Evolutionary conservation across 495 filamentous ascomycete genomes (phyloP).

Genomic region (Daldinia concentrica): DNA sequence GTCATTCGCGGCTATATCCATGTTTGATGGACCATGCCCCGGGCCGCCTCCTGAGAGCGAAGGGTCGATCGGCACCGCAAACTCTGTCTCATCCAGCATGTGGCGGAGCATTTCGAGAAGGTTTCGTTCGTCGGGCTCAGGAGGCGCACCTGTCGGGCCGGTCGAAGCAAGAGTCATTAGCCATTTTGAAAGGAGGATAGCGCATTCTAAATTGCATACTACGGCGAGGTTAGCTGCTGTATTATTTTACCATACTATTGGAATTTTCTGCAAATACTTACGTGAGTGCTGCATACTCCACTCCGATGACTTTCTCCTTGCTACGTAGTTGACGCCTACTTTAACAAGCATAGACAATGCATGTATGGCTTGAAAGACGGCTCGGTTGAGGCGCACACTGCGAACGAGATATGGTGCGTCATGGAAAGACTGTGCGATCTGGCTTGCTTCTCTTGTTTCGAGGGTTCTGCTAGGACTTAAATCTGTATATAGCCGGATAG

Average conservation of each 20-base stretch:
- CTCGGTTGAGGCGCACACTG: slow-evolving; percentile 64
- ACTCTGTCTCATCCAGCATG: slow-evolving; percentile 81
- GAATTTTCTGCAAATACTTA: slow-evolving; percentile 41
- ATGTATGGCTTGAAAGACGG: slow-evolving; percentile 74
- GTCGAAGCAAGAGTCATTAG: slow-evolving; percentile 56
- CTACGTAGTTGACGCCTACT: slow-evolving; percentile 73
- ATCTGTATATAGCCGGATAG: slow-evolving; percentile 74
- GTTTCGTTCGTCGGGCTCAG: slow-evolving; percentile 67
- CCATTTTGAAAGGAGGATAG: slow-evolving; percentile 69
- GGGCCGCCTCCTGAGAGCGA: slow-evolving; percentile 52
- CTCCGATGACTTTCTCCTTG: slow-evolving; percentile 71
- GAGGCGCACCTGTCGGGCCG: slow-evolving; percentile 54
- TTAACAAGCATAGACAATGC: slow-evolving; percentile 74
- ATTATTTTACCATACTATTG: not conserved
- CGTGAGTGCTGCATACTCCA: slow-evolving; percentile 78
- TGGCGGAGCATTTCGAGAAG: slow-evolving; percentile 73
- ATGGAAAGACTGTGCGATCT: slow-evolving; percentile 67
- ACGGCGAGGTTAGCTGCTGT: slow-evolving; percentile 17
- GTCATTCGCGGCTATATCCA: slow-evolving; percentile 54
- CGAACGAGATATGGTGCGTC: slow-evolving; percentile 67
- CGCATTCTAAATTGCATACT: slow-evolving; percentile 76
- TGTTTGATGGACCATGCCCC: slow-evolving; percentile 48
- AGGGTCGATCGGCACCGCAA: slow-evolving; percentile 67
- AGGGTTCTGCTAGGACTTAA: slow-evolving; percentile 69
- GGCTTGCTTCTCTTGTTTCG: slow-evolving; percentile 67